Conservation (phyloP, 768 basidiomycete genomes). For the Phaeotremella fagi region DNA sequence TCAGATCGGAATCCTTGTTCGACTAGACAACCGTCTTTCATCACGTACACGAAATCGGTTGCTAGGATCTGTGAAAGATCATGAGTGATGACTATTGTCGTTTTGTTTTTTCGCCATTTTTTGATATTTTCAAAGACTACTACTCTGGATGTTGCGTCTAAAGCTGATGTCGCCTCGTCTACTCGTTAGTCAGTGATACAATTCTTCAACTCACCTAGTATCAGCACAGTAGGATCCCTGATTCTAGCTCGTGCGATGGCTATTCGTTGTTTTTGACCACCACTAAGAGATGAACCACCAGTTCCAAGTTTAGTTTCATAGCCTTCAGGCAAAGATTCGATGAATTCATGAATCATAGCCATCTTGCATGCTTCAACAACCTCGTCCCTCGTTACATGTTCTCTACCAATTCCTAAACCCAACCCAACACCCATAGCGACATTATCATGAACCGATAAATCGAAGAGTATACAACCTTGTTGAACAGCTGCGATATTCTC, state of each 20-base stretch:
- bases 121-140: conserved; percentile 67
- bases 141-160: conserved; percentile 80
- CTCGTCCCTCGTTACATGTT: conserved; percentile 59
- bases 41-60: conserved; percentile 85
- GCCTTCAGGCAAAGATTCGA: conserved; percentile 73
- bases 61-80: conserved; percentile 75
- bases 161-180: conserved; percentile 56
- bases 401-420: conserved; percentile 50
- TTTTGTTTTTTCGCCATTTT: conserved; percentile 68
- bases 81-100: conserved; percentile 92
- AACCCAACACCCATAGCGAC: conserved; percentile 70
- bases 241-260: conserved; percentile 82
- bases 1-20: conserved; percentile 84
- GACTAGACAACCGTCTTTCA: conserved; percentile 70
- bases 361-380: conserved; percentile 77
- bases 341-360: conserved; percentile 82
- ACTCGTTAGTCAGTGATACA: not conserved
- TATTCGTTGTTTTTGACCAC: conserved; percentile 86
- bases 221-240: conserved; percentile 77
- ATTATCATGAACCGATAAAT: conserved; percentile 76
- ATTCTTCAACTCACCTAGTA: conserved; percentile 65
- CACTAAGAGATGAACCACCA: conserved; percentile 72
- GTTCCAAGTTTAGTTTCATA: conserved; percentile 78
- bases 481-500: conserved; percentile 74
- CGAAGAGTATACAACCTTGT: conserved; percentile 68